phyloP scores from a whole-genome alignment of 352 stramenopile genomes.

The Phytophthora pini region DNA sequence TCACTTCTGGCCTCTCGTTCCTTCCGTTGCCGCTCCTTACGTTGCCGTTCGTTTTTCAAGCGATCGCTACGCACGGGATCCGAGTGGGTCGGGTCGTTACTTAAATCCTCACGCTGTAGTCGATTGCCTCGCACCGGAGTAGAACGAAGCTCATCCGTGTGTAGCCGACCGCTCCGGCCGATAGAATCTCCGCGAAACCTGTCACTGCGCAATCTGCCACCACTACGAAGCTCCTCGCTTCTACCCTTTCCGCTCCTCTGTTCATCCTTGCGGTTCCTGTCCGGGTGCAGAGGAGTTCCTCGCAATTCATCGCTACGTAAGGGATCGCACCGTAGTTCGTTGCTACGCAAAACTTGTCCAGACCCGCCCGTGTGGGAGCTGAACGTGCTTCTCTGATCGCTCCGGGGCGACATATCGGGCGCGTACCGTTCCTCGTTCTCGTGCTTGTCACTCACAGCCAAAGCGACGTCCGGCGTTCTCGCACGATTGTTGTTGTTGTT shows the following conservation, averaged over 20 bases:
- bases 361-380: conserved; percentile 28
- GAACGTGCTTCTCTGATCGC: conserved; percentile 23
- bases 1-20: conserved; percentile 20
- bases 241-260: conserved; percentile 12
- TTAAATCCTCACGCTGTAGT: conserved; percentile 28
- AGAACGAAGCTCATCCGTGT: conserved; percentile 26
- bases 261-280: conserved; percentile 25
- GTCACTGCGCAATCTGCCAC: conserved; percentile 17
- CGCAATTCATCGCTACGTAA: conserved; percentile 21
- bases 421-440: conserved; percentile 35
- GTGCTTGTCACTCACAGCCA: conserved; percentile 41
- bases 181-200: conserved; percentile 23
- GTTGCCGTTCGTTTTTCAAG: conserved; percentile 21
- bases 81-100: conserved; percentile 21
- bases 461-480: conserved; percentile 18
- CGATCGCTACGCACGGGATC: conserved; percentile 24
- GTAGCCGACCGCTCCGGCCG: conserved; percentile 15
- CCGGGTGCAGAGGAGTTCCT: conserved; percentile 4
- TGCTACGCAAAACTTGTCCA: conserved; percentile 25
- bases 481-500: conserved; percentile 2
- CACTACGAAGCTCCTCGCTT: conserved; percentile 15
- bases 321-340: conserved; percentile 29
- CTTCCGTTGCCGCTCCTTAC: conserved; percentile 19
- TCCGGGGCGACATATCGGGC: conserved; percentile 33
- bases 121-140: conserved; percentile 20